phyloP scores from a whole-genome alignment of 148 eudicot genomes.

The Linanthus parryae region DNA sequence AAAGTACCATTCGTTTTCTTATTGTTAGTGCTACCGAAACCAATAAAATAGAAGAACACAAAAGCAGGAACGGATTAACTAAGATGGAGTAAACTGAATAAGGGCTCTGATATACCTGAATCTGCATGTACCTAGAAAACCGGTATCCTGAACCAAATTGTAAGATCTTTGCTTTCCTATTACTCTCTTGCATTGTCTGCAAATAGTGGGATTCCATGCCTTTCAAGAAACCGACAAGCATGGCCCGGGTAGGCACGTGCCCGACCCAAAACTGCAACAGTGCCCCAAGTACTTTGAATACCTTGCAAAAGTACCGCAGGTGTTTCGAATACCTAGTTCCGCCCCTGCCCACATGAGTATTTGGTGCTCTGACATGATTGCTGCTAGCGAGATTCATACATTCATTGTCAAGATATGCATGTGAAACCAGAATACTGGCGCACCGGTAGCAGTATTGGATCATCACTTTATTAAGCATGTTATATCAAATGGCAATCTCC shows the following conservation, averaged over 20 bases:
- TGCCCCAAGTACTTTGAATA: too few species aligned
- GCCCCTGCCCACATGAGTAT: constrained; percentile 76
- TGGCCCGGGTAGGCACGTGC: too few species aligned
- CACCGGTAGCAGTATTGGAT: background rate
- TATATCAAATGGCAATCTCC: constrained; percentile 73
- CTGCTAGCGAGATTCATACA: constrained; percentile 35
- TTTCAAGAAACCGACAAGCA: constrained; percentile 80
- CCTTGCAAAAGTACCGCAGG: too few species aligned
- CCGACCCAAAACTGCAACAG: too few species aligned
- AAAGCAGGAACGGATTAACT: too few species aligned
- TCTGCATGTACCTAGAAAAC: constrained; percentile 98
- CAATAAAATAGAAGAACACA: too few species aligned
- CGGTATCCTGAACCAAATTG: constrained; percentile 71
- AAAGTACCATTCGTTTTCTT: too few species aligned
- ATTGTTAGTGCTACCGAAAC: too few species aligned
- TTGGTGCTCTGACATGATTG: constrained; percentile 77
- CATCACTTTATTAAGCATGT: constrained; percentile 69
- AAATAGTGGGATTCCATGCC: constrained; percentile 67
- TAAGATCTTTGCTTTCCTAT: constrained; percentile 67
- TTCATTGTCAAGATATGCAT: background rate
- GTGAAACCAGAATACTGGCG: too few species aligned
- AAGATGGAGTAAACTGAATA: too few species aligned
- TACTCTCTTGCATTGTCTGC: constrained; percentile 28
- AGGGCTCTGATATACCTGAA: too few species aligned
- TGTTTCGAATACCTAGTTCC: too few species aligned